A percentile compares a stretch with the other conserved stretches of the same genome.
phyloP scores from a whole-genome alignment of 352 stramenopile genomes.

The Albugo laibachii region DNA sequence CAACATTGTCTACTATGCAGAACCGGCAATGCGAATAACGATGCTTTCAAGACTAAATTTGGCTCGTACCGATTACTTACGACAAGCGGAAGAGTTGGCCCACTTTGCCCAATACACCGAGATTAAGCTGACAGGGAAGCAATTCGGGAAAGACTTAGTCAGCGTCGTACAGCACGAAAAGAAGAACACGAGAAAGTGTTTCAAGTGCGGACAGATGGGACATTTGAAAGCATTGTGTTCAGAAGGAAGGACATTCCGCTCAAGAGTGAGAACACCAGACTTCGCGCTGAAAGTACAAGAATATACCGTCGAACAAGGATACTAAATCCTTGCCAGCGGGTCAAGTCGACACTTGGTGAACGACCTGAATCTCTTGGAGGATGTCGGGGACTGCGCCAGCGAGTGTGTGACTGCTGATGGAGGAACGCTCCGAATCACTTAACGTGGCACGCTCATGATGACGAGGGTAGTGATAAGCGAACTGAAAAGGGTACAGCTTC shows the following conservation, averaged over 20 bases:
- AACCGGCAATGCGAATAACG: conserved; percentile 1
- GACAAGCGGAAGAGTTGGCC: conserved; percentile 3
- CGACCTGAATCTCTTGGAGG: background rate
- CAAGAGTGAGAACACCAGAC: too few species aligned
- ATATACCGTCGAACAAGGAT: background rate
- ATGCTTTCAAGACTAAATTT: conserved; percentile 1
- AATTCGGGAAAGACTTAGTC: too few species aligned
- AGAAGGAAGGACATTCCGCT: background rate
- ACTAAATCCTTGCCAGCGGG: background rate
- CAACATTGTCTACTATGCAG: conserved; percentile 8
- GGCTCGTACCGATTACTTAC: background rate
- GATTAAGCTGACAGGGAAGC: too few species aligned
- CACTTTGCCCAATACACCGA: conserved; percentile 1
- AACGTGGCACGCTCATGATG: background rate
- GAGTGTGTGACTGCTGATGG: background rate
- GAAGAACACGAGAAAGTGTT: background rate
- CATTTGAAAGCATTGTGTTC: background rate
- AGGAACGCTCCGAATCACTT: background rate
- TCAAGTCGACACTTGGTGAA: background rate
- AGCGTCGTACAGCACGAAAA: background rate
- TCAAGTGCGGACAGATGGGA: background rate
- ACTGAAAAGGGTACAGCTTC: background rate
- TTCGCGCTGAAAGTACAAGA: background rate
- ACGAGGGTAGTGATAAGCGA: background rate
- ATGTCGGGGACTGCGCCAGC: background rate